These are phyloP conservation scores for Cercospora sp. DNA, from an alignment of 2,329 filamentous ascomycete species.

Conservation along the genomic window DNA sequence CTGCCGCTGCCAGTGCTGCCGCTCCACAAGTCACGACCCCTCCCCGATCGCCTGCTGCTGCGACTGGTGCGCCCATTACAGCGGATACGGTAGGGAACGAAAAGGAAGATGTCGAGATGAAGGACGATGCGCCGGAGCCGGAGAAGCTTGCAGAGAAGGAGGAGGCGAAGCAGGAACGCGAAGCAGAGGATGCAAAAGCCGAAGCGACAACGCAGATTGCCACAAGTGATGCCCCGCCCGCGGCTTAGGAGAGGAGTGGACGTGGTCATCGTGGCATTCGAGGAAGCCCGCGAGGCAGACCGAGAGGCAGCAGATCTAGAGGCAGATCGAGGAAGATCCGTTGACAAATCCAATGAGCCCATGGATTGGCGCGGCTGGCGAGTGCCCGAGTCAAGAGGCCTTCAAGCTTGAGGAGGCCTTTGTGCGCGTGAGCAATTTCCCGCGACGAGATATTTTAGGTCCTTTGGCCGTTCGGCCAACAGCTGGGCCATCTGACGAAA, in stretches of 20 bases:
- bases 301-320: neutral
- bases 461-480: neutral
- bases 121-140: slow-evolving; percentile 18
- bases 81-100: slow-evolving; percentile 9
- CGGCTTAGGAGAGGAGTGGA: neutral
- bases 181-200: slow-evolving; percentile 33
- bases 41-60: slow-evolving; percentile 22
- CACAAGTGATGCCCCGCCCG: slow-evolving; percentile 20
- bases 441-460: neutral
- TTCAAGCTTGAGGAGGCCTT: neutral
- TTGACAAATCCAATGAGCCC: neutral
- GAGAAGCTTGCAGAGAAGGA: slow-evolving; percentile 33
- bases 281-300: neutral
- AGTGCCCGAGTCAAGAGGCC: neutral
- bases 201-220: slow-evolving; percentile 36
- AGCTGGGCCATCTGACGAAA: neutral
- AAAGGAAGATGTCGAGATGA: slow-evolving; percentile 25
- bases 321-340: neutral
- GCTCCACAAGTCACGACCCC: slow-evolving; percentile 35
- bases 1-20: slow-evolving; percentile 36
- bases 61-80: slow-evolving; percentile 5
- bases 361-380: neutral
- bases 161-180: slow-evolving; percentile 36
- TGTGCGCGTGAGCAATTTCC: neutral
- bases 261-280: neutral